Percentiles rank a stretch among this genome's conserved stretches.
Evolutionary conservation across 257 asterid species (phyloP).

Genomic region (Petrea volubilis): DNA sequence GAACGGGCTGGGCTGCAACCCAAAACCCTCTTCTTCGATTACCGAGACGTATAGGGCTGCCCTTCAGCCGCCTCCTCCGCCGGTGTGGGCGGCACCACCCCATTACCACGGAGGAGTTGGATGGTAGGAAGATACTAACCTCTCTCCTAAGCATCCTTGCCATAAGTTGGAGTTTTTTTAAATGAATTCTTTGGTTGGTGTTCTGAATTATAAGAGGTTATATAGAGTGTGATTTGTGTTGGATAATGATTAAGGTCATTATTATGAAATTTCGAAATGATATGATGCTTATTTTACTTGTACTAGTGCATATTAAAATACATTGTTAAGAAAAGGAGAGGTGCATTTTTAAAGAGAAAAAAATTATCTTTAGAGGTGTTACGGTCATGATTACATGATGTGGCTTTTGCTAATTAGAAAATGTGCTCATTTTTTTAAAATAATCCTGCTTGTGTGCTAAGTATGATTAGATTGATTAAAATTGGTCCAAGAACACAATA

Average conservation of each 20-base stretch:
- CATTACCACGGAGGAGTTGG: conserved; percentile 42
- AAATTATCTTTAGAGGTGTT: conserved; percentile 30
- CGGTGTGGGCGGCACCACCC: conserved; percentile 50
- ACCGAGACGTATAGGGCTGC: conserved; percentile 46
- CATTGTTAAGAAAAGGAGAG: conserved; percentile 10
- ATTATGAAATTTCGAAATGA: conserved; percentile 30
- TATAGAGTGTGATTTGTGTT: conserved; percentile 18
- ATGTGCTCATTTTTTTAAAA: background rate
- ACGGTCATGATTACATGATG: conserved; percentile 47
- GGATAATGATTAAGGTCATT: conserved; percentile 35
- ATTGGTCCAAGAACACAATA: background rate
- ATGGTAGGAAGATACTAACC: conserved; percentile 27
- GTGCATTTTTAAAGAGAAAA: background rate
- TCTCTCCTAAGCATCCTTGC: conserved; percentile 40
- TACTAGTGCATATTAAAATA: conserved; percentile 26
- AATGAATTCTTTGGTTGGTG: background rate
- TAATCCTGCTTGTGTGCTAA: background rate
- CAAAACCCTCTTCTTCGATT: conserved; percentile 48
- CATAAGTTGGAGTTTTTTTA: background rate
- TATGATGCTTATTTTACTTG: conserved; percentile 20
- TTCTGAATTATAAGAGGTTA: background rate
- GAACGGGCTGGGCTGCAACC: conserved; percentile 45
- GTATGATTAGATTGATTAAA: background rate
- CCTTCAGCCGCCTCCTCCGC: conserved; percentile 36
- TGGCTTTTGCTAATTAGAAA: conserved; percentile 17